phyloP scores from a whole-genome alignment of 352 stramenopile species.

The Pythium periplocum region DNA sequence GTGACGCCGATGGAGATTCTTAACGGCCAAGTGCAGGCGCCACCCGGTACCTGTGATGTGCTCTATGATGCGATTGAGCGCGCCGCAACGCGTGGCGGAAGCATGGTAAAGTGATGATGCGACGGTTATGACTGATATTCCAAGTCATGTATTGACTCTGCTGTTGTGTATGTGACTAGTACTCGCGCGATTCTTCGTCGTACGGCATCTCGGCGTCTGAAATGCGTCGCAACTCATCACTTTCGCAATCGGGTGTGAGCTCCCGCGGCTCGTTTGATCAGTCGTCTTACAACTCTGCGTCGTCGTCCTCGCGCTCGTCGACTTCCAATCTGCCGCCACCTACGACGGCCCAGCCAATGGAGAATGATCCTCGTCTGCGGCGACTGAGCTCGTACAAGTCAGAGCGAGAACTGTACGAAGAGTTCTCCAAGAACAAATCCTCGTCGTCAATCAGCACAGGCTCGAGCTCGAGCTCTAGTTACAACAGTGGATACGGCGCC shows the following conservation, averaged over 20 bases:
- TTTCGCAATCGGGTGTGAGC: no score
- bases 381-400: conserved; percentile 79
- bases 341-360: conserved; percentile 8
- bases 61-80: conserved; percentile 68
- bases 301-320: conserved; percentile 14
- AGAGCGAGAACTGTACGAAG: conserved; percentile 71
- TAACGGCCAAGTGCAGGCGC: conserved; percentile 63
- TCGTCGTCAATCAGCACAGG: not conserved
- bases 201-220: conserved; percentile 6
- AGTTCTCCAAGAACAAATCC: conserved; percentile 54
- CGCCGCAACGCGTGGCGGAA: conserved; percentile 21
- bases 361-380: conserved; percentile 57
- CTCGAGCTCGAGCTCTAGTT: conserved; percentile 4
- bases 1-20: conserved; percentile 80
- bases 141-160: no score
- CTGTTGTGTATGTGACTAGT: no score
- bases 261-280: conserved; percentile 13
- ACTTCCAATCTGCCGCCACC: conserved; percentile 26
- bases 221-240: no score
- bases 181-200: no score
- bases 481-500: conserved; percentile 8
- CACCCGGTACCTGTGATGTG: conserved; percentile 50
- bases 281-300: conserved; percentile 10
- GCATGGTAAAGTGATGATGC: conserved; percentile 8
- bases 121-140: no score